Evolutionary conservation across 129 eudicot species (phyloP).

Genomic region (Heracleum sosnowskyi): DNA sequence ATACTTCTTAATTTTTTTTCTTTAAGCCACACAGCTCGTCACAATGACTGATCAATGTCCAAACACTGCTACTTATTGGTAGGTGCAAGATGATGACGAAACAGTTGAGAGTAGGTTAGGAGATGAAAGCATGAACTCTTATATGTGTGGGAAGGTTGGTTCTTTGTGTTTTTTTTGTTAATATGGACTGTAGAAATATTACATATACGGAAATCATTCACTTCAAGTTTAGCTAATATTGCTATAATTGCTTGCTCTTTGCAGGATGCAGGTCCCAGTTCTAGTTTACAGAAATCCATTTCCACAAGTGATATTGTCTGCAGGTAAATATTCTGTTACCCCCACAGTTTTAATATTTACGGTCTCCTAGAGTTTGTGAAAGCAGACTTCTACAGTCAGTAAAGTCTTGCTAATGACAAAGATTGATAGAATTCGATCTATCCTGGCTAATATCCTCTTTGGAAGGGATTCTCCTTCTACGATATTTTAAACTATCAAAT

Average conservation of each 20-base stretch:
- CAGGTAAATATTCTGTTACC: slow-evolving; percentile 39
- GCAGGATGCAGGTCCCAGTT: slow-evolving; percentile 50
- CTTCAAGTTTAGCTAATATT: not conserved
- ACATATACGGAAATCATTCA: not conserved
- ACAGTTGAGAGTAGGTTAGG: slow-evolving; percentile 56
- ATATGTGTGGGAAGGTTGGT: slow-evolving; percentile 36
- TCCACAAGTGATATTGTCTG: slow-evolving; percentile 32
- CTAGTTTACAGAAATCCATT: slow-evolving; percentile 27
- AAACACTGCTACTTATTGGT: slow-evolving; percentile 9
- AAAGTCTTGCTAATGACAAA: not conserved
- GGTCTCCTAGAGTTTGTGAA: not conserved
- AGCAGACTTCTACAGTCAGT: not conserved
- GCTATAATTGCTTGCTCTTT: slow-evolving; percentile 12
- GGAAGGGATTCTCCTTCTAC: not conserved
- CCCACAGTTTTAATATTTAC: not conserved
- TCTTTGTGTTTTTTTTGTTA: not conserved
- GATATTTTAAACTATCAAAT: not conserved
- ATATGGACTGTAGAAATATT: not conserved
- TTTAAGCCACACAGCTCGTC: not conserved
- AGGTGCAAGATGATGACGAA: slow-evolving; percentile 92
- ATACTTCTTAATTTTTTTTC: not conserved
- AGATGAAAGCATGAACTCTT: slow-evolving; percentile 38
- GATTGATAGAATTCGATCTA: not conserved
- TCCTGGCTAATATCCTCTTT: not conserved
- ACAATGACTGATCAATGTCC: slow-evolving; percentile 3